Conservation (phyloP, 495 filamentous ascomycete species). For the Achaetomiella virescens region DNA sequence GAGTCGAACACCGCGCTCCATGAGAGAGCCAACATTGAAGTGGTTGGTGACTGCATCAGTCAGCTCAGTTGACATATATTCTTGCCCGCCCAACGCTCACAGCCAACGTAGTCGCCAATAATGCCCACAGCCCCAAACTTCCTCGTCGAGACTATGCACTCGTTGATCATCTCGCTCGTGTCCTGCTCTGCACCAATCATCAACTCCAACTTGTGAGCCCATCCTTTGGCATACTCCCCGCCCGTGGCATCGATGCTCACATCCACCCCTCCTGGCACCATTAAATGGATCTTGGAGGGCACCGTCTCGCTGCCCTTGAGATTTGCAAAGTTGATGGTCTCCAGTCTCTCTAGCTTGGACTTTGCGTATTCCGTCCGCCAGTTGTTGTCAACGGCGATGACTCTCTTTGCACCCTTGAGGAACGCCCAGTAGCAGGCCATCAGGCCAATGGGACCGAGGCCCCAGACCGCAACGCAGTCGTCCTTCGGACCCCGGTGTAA, state of each 20-base stretch:
- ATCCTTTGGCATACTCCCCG: constrained; percentile 13
- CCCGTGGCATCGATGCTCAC: constrained; percentile 12
- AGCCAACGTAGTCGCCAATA: constrained; percentile 9
- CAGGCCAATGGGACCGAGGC: constrained; percentile 11
- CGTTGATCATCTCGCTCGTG: constrained; percentile 16
- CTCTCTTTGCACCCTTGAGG: constrained; percentile 3
- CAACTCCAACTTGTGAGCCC: constrained; percentile 10
- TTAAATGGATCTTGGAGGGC: constrained; percentile 5
- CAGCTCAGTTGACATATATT: no score
- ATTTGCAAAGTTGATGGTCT: constrained; percentile 8
- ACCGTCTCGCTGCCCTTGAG: constrained; percentile 3
- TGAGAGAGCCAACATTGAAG: constrained; percentile 12
- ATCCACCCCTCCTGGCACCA: constrained; percentile 13
- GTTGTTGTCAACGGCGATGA: constrained; percentile 13
- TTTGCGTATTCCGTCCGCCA: constrained; percentile 9
- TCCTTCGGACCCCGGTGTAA: constrained; percentile 8
- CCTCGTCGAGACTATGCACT: not conserved
- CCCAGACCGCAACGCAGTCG: constrained; percentile 11
- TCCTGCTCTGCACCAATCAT: constrained; percentile 7
- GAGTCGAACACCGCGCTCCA: constrained; percentile 10
- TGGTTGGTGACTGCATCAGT: constrained; percentile 9
- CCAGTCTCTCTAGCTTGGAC: constrained; percentile 1
- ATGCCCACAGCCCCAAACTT: constrained; percentile 12
- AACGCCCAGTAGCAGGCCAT: constrained; percentile 13
- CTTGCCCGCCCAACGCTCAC: not conserved